Evolutionary conservation across 1,284 basidiomycete genomes (phyloP), one percentile per base, ranked within the genome.

Genomic region (Caloboletus inedulis): DNA sequence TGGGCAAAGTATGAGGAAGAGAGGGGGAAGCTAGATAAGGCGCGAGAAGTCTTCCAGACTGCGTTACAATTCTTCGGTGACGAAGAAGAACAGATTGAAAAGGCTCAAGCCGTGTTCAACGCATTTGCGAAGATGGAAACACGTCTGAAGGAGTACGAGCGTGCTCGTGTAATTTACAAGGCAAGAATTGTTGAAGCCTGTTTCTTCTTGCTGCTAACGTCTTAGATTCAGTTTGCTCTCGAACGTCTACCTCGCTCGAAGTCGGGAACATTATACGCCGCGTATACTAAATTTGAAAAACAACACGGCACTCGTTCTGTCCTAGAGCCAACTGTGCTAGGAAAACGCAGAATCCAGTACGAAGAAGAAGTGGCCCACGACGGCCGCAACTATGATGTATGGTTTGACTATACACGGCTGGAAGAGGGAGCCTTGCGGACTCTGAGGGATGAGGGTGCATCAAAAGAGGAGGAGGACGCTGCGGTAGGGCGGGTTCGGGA

Each of bases 81-180:
- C 64, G 94, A 95, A 54, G 94, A 95, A 69, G 93, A 96, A 68
- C 91, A 98, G 68, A 85, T 99, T 25, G 96, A 98, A 71, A 96
- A 95, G 73, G 94, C 94, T 3, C 96, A 99, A 69, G 90, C 87
- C 16, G 93, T 99, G 13, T 99, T 98, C 69, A 91, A 84, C 50
- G 89, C 93, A 0, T 99, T 99, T 72, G 96, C 95, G 0, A 95
- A 94, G 75, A 98, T 99, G 94, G 97, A 99, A 76, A 97, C 87
- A 9, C 78, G 96, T 43, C 68, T 93, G 63, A 98, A 98, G 73
- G 96, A 99, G 74, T 97, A 87, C 72, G 97, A 99, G 53, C 87
- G 97, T 37, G 96, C 97, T 3, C 77, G 97, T 50, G 93, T 96
- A 27, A 98, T 99, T 60, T 99, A 97, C 77, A 98, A 98, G 78